Conservation (phyloP, 495 filamentous ascomycete species). For the Penicillium bovifimosum region DNA sequence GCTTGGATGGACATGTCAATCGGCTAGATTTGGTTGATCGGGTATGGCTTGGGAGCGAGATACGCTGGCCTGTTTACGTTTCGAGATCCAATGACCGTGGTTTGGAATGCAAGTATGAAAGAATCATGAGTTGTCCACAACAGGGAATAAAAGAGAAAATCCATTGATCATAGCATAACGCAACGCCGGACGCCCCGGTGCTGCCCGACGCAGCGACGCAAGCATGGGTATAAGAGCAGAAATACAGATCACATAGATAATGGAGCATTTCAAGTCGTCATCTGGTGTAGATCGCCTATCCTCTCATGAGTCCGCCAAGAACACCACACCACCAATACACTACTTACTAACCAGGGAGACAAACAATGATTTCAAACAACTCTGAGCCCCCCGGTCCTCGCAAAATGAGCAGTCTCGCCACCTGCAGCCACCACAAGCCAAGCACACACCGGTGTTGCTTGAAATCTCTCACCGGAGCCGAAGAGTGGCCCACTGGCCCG, state of each 20-base stretch:
- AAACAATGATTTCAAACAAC: constrained; percentile 5
- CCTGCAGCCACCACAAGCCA: constrained; percentile 14
- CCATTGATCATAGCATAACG: constrained; percentile 5
- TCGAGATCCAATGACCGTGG: neutral
- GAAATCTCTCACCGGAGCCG: constrained; percentile 1
- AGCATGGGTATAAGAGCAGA: constrained; percentile 24
- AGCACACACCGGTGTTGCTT: constrained; percentile 10
- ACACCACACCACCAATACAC: constrained; percentile 1
- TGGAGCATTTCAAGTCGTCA: constrained; percentile 10
- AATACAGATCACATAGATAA: constrained; percentile 13
- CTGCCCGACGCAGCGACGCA: constrained; percentile 17
- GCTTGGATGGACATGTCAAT: neutral
- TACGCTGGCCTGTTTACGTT: neutral
- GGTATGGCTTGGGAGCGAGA: neutral
- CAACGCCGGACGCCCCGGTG: constrained; percentile 18
- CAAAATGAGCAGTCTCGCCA: constrained; percentile 1
- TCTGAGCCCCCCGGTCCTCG: neutral
- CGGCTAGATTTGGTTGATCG: neutral
- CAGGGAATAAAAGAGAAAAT: neutral
- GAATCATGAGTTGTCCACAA: neutral
- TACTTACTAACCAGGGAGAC: neutral
- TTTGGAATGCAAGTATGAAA: neutral
- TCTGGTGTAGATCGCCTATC: constrained; percentile 4
- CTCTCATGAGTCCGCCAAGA: constrained; percentile 1
- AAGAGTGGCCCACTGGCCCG: neutral